Percentiles rank a stretch among this genome's conserved stretches.
Conservation (phyloP, 139 green algal species). For the Yamagishiella unicocca region DNA sequence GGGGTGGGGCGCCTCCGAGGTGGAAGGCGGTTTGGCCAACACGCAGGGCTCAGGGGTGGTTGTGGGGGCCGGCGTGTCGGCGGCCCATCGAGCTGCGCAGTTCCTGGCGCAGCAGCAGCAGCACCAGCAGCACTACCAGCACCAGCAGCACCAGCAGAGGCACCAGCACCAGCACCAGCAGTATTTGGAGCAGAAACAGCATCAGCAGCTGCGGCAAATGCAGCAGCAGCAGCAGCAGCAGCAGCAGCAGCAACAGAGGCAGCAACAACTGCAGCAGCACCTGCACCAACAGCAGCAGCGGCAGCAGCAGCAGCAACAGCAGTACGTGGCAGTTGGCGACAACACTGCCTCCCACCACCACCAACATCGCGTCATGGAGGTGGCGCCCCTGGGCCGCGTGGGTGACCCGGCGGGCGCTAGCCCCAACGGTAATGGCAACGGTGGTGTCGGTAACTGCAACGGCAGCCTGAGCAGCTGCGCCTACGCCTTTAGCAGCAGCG, state of each 20-base stretch:
- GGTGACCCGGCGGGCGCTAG: too few relatives aligned
- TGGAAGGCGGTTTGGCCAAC: too few relatives aligned
- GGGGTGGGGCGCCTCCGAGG: too few relatives aligned
- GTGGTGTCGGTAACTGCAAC: too few relatives aligned
- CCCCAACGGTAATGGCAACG: too few relatives aligned
- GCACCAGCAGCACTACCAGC: not conserved
- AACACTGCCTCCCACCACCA: too few relatives aligned
- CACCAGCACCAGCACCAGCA: conserved; percentile 22
- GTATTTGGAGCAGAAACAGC: conserved; percentile 6
- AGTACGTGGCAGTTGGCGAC: too few relatives aligned
- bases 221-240: not conserved
- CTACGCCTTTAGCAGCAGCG: not conserved
- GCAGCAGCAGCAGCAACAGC: conserved; percentile 15
- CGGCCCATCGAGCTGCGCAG: too few relatives aligned
- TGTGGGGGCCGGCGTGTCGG: too few relatives aligned
- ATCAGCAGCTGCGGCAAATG: not conserved
- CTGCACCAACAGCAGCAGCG: not conserved
- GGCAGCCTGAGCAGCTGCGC: not conserved
- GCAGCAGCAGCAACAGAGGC: conserved; percentile 1
- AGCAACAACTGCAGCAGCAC: not conserved
- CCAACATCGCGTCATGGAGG: too few relatives aligned
- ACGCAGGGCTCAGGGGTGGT: too few relatives aligned
- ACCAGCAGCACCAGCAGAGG: not conserved
- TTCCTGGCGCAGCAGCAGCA: not conserved
- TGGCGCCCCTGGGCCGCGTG: too few relatives aligned